A percentile compares a stretch with the other conserved stretches of the same genome.
Conservation (phyloP, 208 protist genomes). For the Acanthamoeba sp. region DNA sequence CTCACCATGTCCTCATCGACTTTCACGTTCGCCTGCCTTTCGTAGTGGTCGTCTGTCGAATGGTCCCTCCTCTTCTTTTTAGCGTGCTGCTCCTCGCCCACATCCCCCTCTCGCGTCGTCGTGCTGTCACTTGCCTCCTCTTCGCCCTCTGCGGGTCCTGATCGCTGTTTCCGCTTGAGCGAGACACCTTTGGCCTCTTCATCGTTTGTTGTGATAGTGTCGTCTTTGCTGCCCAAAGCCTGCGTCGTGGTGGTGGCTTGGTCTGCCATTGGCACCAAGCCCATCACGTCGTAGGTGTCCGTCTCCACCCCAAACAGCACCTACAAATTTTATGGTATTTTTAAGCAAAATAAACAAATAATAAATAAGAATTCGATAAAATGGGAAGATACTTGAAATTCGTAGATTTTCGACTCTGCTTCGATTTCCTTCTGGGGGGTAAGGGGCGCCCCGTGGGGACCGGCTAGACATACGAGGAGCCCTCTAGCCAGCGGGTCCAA, state of each 20-base stretch:
- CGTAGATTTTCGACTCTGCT: constrained; percentile 15
- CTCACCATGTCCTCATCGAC: neutral
- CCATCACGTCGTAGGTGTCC: constrained; percentile 73
- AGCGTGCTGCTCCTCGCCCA: neutral
- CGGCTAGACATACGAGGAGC: constrained; percentile 61
- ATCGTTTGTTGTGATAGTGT: too few species aligned
- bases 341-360: neutral
- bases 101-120: neutral
- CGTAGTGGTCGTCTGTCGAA: too few species aligned
- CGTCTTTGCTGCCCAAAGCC: neutral
- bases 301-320: constrained; percentile 62
- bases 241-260: neutral
- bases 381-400: neutral
- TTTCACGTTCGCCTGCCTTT: too few species aligned
- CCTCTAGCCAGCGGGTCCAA: constrained; percentile 71
- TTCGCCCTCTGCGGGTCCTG: neutral
- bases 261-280: constrained; percentile 20
- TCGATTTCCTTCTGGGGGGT: constrained; percentile 46
- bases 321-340: neutral
- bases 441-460: neutral
- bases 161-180: neutral
- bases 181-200: neutral
- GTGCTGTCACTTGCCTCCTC: neutral
- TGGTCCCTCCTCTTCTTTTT: neutral
- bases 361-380: neutral